Evolutionary conservation across 1,139 yeast species (phyloP).

Genomic region (Blastobotrys proliferans): DNA sequence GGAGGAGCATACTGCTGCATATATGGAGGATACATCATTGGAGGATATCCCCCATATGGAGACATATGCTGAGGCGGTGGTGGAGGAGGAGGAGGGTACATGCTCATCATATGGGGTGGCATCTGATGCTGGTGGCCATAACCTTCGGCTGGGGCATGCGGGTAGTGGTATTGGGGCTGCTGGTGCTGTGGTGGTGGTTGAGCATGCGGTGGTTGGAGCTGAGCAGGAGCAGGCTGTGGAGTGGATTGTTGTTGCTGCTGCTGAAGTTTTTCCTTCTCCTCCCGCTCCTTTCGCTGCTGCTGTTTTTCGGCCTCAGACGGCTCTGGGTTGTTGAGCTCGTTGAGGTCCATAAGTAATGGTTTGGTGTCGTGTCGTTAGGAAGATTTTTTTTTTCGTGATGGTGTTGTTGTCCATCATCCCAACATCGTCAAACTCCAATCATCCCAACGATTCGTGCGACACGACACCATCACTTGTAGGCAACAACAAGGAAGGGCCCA

Average conservation of each 20-base stretch:
- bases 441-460: too few relatives aligned
- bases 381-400: background rate
- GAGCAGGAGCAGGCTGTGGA: background rate
- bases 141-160: background rate
- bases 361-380: too few relatives aligned
- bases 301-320: conserved; percentile 1
- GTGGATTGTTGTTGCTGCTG: background rate
- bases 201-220: background rate
- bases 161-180: conserved; percentile 3
- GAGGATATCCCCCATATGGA: background rate
- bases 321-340: conserved; percentile 11
- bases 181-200: conserved; percentile 1
- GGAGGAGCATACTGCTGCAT: background rate
- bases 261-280: background rate
- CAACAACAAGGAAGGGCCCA: too few relatives aligned
- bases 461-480: too few relatives aligned
- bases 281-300: too few relatives aligned
- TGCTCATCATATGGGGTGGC: background rate
- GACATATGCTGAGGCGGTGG: conserved; percentile 2
- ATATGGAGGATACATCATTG: conserved; percentile 7
- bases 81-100: conserved; percentile 3
- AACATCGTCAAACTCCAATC: too few relatives aligned
- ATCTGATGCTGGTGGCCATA: background rate
- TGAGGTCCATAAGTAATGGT: conserved; percentile 10
- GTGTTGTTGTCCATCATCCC: too few relatives aligned